A percentile compares a stretch with the other conserved stretches of the same genome.
Conservation (phyloP, 1,139 yeast genomes). For the Hemisphaericaspora xylofermentans region DNA sequence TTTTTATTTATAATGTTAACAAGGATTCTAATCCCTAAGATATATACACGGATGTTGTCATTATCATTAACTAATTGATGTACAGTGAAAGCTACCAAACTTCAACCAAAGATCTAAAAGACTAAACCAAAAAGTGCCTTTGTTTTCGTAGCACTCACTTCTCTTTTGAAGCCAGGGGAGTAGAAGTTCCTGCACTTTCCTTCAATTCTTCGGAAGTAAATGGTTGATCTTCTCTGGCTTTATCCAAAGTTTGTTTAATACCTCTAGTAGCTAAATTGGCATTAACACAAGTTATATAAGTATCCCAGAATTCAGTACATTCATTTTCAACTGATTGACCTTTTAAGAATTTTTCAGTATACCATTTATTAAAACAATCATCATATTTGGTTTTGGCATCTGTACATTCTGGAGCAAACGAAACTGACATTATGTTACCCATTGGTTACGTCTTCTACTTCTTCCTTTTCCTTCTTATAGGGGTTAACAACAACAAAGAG, state of each 20-base stretch:
- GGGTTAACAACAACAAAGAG: too few species aligned
- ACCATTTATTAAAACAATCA: conserved; percentile 92
- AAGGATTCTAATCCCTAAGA: neutral
- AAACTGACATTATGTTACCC: conserved; percentile 86
- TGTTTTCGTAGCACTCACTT: too few species aligned
- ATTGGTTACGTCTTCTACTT: conserved; percentile 24
- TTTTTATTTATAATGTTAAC: neutral
- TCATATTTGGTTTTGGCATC: conserved; percentile 82
- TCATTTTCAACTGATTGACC: conserved; percentile 78
- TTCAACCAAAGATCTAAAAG: too few species aligned
- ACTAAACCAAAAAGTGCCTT: too few species aligned
- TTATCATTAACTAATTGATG: neutral
- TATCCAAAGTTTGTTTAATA: conserved; percentile 81
- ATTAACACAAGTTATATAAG: conserved; percentile 82
- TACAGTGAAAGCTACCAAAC: too few species aligned
- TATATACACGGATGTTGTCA: conserved; percentile 2
- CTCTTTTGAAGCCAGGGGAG: conserved; percentile 9
- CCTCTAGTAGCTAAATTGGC: conserved; percentile 71
- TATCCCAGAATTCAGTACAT: conserved; percentile 86
- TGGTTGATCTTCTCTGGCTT: conserved; percentile 90
- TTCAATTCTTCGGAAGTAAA: conserved; percentile 46
- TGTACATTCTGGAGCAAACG: conserved; percentile 97
- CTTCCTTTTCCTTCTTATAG: neutral
- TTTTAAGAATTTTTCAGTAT: conserved; percentile 80
- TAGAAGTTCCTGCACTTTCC: conserved; percentile 18